Evolutionary conservation across 1,284 basidiomycete genomes (phyloP).

Genomic region (Acaromyces ingoldii): DNA sequence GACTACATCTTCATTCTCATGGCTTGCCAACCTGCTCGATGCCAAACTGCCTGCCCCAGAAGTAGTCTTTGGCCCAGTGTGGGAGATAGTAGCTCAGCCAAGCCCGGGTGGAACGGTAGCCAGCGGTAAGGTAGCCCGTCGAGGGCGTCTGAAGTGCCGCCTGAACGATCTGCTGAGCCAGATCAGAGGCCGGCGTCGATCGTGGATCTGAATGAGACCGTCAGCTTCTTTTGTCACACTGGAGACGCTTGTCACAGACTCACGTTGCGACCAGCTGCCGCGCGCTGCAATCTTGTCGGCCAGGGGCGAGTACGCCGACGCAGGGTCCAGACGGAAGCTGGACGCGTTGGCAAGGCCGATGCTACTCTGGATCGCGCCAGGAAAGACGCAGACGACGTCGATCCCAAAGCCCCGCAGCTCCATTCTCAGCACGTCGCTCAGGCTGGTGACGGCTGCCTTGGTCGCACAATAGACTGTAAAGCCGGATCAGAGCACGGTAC

Average conservation of each 20-base stretch:
- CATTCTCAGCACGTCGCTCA: slow-evolving; percentile 28
- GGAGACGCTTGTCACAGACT: too few species aligned
- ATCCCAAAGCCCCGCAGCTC: slow-evolving; percentile 38
- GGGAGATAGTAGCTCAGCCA: slow-evolving; percentile 36
- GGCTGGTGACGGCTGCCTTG: slow-evolving; percentile 36
- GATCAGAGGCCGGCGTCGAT: background rate
- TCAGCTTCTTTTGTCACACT: too few species aligned
- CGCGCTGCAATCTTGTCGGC: slow-evolving; percentile 28
- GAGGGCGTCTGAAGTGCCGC: slow-evolving; percentile 11
- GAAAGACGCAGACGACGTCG: slow-evolving; percentile 37
- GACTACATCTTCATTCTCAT: background rate
- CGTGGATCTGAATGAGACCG: background rate
- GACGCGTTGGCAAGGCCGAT: slow-evolving; percentile 21
- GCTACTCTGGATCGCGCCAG: slow-evolving; percentile 32
- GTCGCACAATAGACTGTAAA: slow-evolving; percentile 22
- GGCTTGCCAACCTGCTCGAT: background rate
- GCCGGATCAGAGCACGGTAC: background rate
- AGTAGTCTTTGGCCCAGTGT: slow-evolving; percentile 20
- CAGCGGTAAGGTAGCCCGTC: slow-evolving; percentile 30
- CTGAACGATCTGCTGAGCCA: background rate
- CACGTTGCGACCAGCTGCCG: slow-evolving; percentile 28
- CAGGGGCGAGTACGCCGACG: slow-evolving; percentile 26
- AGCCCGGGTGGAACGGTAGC: slow-evolving; percentile 21
- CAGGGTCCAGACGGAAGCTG: slow-evolving; percentile 1
- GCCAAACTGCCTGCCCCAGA: slow-evolving; percentile 23